Conservation (phyloP, 2,329 filamentous ascomycete species). For the Fusarium compactum region DNA sequence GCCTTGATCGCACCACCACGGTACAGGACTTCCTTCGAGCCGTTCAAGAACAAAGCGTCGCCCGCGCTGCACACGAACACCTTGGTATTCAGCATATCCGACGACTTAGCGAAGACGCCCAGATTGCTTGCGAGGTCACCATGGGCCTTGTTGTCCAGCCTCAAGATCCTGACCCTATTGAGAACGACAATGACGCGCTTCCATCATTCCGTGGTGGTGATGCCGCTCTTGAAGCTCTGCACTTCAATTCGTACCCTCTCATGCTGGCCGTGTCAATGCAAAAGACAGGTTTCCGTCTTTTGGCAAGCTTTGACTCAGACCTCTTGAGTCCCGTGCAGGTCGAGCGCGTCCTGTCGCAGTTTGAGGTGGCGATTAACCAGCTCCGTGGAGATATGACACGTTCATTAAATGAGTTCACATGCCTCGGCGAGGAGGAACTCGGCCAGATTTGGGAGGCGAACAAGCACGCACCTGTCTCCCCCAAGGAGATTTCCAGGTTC, state of each 20-base stretch:
- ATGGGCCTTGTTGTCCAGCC: slow-evolving; percentile 63
- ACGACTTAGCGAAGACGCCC: slow-evolving; percentile 60
- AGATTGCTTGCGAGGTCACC: slow-evolving; percentile 67
- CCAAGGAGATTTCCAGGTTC: slow-evolving; percentile 24
- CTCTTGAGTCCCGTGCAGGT: slow-evolving; percentile 64
- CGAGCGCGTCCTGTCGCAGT: slow-evolving; percentile 63
- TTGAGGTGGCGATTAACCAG: slow-evolving; percentile 62
- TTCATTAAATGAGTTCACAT: slow-evolving; percentile 52
- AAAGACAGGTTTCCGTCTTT: slow-evolving; percentile 64
- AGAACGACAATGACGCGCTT: slow-evolving; percentile 46
- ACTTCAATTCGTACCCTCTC: slow-evolving; percentile 69
- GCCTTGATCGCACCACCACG: slow-evolving; percentile 40
- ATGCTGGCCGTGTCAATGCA: slow-evolving; percentile 73
- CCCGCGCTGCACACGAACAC: slow-evolving; percentile 48
- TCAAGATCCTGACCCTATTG: slow-evolving; percentile 50
- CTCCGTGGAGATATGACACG: slow-evolving; percentile 56
- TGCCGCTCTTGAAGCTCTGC: slow-evolving; percentile 68
- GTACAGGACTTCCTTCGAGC: slow-evolving; percentile 43
- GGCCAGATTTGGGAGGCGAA: slow-evolving; percentile 51
- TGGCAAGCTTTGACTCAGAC: slow-evolving; percentile 72
- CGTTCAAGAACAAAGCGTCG: slow-evolving; percentile 47
- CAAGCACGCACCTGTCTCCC: slow-evolving; percentile 36
- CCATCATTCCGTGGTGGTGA: slow-evolving; percentile 63
- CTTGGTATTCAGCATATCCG: slow-evolving; percentile 53
- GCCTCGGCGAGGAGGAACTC: slow-evolving; percentile 54